phyloP scores from a whole-genome alignment of 805 yeast species.

The Barnettozyma populi region DNA sequence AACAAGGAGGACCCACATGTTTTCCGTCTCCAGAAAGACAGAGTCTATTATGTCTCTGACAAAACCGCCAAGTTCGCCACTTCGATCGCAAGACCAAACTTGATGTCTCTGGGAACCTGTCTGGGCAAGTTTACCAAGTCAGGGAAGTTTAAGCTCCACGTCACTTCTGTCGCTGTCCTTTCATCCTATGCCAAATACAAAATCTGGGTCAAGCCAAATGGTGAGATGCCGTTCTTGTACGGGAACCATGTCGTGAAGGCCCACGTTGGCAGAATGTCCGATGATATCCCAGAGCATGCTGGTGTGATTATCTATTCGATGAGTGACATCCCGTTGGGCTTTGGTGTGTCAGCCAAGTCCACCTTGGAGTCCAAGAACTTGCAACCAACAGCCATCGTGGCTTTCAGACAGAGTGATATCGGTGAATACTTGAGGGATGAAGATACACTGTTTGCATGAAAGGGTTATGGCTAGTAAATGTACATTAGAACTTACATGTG shows the following conservation, averaged over 20 bases:
- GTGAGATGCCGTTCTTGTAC: slow-evolving; percentile 97
- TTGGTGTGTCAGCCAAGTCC: slow-evolving; percentile 90
- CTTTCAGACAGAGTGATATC: slow-evolving; percentile 94
- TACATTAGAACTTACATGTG: slow-evolving; percentile 3
- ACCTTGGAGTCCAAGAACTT: slow-evolving; percentile 81
- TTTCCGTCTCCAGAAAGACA: slow-evolving; percentile 90
- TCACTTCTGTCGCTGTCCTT: slow-evolving; percentile 80
- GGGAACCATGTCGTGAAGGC: slow-evolving; percentile 97
- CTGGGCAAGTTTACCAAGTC: slow-evolving; percentile 96
- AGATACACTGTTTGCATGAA: slow-evolving; percentile 82
- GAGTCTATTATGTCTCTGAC: slow-evolving; percentile 91
- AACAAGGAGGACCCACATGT: slow-evolving; percentile 80
- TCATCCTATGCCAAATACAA: slow-evolving; percentile 89
- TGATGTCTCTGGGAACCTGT: slow-evolving; percentile 92
- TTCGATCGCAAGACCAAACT: slow-evolving; percentile 78
- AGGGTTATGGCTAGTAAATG: background rate
- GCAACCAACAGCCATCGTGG: slow-evolving; percentile 92
- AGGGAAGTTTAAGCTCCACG: slow-evolving; percentile 91
- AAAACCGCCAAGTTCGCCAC: slow-evolving; percentile 82
- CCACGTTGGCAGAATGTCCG: slow-evolving; percentile 93
- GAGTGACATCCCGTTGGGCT: slow-evolving; percentile 90
- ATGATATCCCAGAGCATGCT: slow-evolving; percentile 96
- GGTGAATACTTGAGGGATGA: slow-evolving; percentile 98
- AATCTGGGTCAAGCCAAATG: slow-evolving; percentile 94
- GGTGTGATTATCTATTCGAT: slow-evolving; percentile 90